phyloP scores from a whole-genome alignment of 768 basidiomycete genomes.

The Mycena chlorophos region DNA sequence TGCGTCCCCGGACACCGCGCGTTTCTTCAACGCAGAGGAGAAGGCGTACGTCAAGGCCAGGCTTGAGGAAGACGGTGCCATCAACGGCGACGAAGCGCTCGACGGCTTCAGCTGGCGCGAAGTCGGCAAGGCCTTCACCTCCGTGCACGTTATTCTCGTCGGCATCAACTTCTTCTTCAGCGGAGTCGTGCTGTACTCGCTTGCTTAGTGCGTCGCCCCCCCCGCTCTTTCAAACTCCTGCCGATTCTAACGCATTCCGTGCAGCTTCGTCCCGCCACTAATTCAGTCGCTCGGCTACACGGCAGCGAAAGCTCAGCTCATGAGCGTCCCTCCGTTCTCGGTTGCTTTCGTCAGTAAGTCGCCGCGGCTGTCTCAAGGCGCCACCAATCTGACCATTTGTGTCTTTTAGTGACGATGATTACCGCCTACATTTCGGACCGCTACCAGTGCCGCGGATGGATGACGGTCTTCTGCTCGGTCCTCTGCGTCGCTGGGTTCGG shows the following conservation, averaged over 20 bases:
- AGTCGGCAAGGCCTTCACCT: slow-evolving; percentile 47
- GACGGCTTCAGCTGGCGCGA: slow-evolving; percentile 63
- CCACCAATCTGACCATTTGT: background rate
- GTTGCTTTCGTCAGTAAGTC: slow-evolving; percentile 32
- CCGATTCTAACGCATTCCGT: too few species aligned
- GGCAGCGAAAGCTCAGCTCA: slow-evolving; percentile 46
- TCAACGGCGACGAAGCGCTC: slow-evolving; percentile 29
- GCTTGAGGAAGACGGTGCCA: slow-evolving; percentile 43
- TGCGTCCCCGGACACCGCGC: slow-evolving; percentile 40
- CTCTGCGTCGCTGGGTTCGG: slow-evolving; percentile 51
- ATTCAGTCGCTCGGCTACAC: slow-evolving; percentile 50
- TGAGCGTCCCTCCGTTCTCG: slow-evolving; percentile 47
- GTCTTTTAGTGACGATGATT: slow-evolving; percentile 24
- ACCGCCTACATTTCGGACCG: slow-evolving; percentile 53
- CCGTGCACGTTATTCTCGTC: slow-evolving; percentile 57
- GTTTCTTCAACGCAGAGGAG: slow-evolving; percentile 55
- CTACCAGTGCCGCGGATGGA: slow-evolving; percentile 50
- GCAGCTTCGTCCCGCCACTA: slow-evolving; percentile 63
- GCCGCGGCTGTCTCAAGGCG: background rate
- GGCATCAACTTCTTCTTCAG: slow-evolving; percentile 52
- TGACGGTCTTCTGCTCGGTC: slow-evolving; percentile 44
- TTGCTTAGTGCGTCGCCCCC: too few species aligned
- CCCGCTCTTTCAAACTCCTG: too few species aligned
- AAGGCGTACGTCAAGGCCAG: slow-evolving; percentile 46
- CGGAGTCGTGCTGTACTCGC: slow-evolving; percentile 47